Percentiles rank a stretch among this genome's conserved stretches.
Conservation (phyloP, 2,329 filamentous ascomycete species). For the Akanthomyces uredinophilus region DNA sequence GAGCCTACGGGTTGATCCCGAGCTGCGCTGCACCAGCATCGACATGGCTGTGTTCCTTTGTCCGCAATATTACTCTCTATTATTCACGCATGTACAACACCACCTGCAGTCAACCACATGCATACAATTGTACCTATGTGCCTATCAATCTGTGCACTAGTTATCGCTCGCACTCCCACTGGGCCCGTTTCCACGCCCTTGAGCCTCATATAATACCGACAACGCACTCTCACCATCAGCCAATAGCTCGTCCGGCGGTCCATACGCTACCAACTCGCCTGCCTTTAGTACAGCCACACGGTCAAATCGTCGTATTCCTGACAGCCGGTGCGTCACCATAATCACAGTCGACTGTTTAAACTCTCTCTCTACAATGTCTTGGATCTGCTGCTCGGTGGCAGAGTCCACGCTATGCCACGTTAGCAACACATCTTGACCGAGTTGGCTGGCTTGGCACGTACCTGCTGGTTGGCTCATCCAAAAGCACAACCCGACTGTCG, state of each 20-base stretch:
- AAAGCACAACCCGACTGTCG: conserved; percentile 1
- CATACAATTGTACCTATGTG: neutral
- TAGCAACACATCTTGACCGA: neutral
- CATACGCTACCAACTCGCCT: neutral
- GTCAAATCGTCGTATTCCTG: conserved; percentile 1
- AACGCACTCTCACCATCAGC: neutral
- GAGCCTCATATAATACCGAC: neutral
- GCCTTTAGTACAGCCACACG: neutral
- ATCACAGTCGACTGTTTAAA: conserved; percentile 10
- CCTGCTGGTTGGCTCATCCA: conserved; percentile 9
- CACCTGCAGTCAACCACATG: neutral
- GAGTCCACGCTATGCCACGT: conserved; percentile 4
- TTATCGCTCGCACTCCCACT: neutral
- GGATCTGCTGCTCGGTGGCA: conserved; percentile 3
- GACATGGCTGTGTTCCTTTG: neutral
- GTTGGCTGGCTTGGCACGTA: neutral
- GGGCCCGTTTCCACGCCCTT: neutral
- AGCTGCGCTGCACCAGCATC: neutral
- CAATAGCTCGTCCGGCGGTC: neutral
- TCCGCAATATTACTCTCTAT: neutral
- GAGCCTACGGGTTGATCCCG: neutral
- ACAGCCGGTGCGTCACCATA: conserved; percentile 12
- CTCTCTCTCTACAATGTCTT: neutral
- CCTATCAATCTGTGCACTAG: neutral
- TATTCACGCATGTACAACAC: neutral